Conservation (phyloP, 179 eudicot species). For the Patellifolia procumbens region DNA sequence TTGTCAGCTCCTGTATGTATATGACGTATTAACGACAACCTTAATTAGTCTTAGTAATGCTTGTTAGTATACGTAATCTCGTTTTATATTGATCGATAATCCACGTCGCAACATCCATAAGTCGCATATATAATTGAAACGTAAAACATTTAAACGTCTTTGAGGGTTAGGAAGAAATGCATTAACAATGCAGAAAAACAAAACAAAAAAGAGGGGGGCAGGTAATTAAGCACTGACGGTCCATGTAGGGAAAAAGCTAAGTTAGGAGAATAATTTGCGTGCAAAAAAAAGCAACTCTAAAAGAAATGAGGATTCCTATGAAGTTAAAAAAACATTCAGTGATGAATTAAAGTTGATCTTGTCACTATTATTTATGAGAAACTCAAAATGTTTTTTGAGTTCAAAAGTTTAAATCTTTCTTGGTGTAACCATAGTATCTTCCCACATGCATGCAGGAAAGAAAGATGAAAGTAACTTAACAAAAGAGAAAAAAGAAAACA, state of each 20-base stretch:
- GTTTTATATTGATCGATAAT: no score
- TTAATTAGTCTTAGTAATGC: no score
- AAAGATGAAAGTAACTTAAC: conserved; percentile 20
- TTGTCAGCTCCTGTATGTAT: no score
- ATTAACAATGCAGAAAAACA: neutral
- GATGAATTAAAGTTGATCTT: conserved; percentile 15
- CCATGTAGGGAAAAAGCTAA: conserved; percentile 5
- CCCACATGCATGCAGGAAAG: conserved; percentile 35
- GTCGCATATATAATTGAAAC: no score
- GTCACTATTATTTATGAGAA: neutral
- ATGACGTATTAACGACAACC: no score
- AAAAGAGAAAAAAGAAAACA: neutral
- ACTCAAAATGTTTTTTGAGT: neutral
- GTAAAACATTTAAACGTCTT: no score
- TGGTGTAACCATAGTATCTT: conserved; percentile 32
- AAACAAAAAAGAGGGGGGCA: no score
- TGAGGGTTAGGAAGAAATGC: neutral
- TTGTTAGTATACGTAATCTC: no score
- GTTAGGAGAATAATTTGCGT: conserved; percentile 9
- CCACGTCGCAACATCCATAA: no score
- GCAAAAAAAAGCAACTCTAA: conserved; percentile 6
- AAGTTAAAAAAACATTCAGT: neutral
- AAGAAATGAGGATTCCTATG: conserved; percentile 9
- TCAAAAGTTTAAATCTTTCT: conserved; percentile 23
- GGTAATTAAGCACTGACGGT: neutral